Evolutionary conservation across 345 rosid genomes (phyloP), one percentile per base, ranked within the genome.

Genomic region (Camelina hispida): DNA sequence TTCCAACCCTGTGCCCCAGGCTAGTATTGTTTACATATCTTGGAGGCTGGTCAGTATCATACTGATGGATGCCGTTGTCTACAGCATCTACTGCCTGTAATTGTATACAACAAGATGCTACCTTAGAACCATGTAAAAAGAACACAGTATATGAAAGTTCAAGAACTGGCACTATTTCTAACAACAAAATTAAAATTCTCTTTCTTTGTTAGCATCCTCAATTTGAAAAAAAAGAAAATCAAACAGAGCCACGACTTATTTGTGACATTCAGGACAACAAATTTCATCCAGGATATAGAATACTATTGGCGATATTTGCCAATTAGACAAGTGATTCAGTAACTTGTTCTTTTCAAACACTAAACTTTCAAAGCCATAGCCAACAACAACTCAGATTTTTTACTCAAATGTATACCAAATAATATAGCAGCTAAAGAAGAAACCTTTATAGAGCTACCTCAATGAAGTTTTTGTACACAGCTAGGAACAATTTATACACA

Each of bases 381-480:
- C 22, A 66, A 7, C 1, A 48, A 37, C 5, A 25, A 25, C 7
- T 16, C 14, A 66, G 66, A 17, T 48, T 51, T 28, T 15, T 59
- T 51, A 61, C 55, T 51, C 35, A 40, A 40, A 48, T 5, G 2
- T 2, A 53, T 11, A 53, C n/a, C 43, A 52, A 52, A 40, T 2
- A 40, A 40, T 6, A 6, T 10, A 67, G 35, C 13, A 25, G 54
- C 38, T 0, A n/a, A 62, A 40, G 44, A 51, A 72, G 40, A n/a
- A 53, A 62, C 2, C 28, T 22, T 15, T 53, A 2, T 30, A 65
- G 40, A 15, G 42, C 7, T 65, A 88, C 97, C 97, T 93, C 97
- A 84, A 93, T 86, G 72, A 93, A 91, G 78, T 86, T 93, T 75
- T 82, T 89, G 83, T 91, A 93, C 34, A 91, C 78, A 56, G 93